Percentiles rank a stretch among this genome's conserved stretches.
Conservation (phyloP, 2,329 filamentous ascomycete species). For the Davidsoniella eucalypti region DNA sequence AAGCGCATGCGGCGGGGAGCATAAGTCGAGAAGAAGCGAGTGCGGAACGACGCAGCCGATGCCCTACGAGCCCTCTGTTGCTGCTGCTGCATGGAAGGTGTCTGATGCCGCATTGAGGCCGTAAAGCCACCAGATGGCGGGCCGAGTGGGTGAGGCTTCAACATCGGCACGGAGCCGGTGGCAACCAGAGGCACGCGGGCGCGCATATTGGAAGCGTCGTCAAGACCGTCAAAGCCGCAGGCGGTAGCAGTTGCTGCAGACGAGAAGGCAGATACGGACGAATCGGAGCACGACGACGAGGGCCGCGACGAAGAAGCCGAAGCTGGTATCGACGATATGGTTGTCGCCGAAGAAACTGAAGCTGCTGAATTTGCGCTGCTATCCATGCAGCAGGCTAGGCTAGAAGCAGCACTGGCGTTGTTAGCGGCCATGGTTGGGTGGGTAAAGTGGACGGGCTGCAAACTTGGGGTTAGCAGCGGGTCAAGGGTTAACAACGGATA, state of each 20-base stretch:
- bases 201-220: conserved; percentile 7
- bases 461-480: conserved; percentile 6
- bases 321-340: not conserved
- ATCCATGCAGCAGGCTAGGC: not conserved
- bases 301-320: conserved; percentile 3
- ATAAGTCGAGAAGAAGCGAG: conserved; percentile 10
- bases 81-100: not conserved
- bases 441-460: conserved; percentile 2
- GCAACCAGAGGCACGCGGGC: conserved; percentile 8
- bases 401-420: not conserved
- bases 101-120: conserved; percentile 10
- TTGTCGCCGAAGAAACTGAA: not conserved
- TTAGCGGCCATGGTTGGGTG: not conserved
- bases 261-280: not conserved
- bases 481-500: conserved; percentile 5
- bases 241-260: not conserved
- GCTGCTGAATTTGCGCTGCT: not conserved
- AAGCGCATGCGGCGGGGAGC: conserved; percentile 9
- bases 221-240: conserved; percentile 3
- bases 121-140: conserved; percentile 9
- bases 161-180: conserved; percentile 10
- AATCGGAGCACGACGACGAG: conserved; percentile 6
- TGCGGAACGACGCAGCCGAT: conserved; percentile 3
- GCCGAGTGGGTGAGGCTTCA: conserved; percentile 10
- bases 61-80: conserved; percentile 1